Percentiles rank a stretch among this genome's conserved stretches.
These are phyloP conservation scores for Blastobotrys petasosporus DNA, from an alignment of 1,139 yeast species.

Conservation along the genomic window DNA sequence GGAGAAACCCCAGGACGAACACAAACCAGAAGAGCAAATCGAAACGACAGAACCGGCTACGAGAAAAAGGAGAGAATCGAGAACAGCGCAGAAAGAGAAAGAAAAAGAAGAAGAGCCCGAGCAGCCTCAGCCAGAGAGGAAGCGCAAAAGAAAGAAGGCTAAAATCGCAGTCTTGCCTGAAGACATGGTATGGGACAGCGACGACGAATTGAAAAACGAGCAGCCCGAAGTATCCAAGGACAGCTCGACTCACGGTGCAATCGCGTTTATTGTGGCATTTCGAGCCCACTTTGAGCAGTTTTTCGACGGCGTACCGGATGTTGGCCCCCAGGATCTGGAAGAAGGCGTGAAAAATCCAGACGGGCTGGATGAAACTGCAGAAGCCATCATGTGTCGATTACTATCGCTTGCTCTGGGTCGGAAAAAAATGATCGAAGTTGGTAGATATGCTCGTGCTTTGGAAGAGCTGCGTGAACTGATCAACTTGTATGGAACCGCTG, in stretches of 20 bases:
- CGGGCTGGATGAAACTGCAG: conserved; percentile 28
- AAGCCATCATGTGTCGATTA: conserved; percentile 33
- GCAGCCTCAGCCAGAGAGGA: neutral
- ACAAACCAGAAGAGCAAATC: conserved; percentile 3
- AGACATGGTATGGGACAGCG: conserved; percentile 27
- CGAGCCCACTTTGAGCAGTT: conserved; percentile 30
- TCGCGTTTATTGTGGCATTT: conserved; percentile 34
- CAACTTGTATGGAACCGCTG: neutral
- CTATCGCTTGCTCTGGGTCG: conserved; percentile 36
- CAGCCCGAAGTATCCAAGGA: conserved; percentile 22
- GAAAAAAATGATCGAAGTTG: conserved; percentile 37
- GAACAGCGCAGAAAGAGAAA: conserved; percentile 2
- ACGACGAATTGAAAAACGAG: conserved; percentile 18
- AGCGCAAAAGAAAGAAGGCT: neutral
- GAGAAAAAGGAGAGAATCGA: neutral
- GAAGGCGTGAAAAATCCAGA: conserved; percentile 28
- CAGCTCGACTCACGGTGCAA: conserved; percentile 23
- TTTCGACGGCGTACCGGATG: conserved; percentile 31
- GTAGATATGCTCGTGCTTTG: conserved; percentile 33
- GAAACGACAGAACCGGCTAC: neutral
- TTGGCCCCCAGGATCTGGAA: conserved; percentile 39
- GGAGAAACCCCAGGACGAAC: neutral
- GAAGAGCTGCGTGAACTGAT: conserved; percentile 28
- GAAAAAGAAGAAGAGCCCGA: conserved; percentile 10
- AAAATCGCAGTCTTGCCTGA: conserved; percentile 7